phyloP scores from a whole-genome alignment of 306 rosid species.

The Astragalus membranaceus region DNA sequence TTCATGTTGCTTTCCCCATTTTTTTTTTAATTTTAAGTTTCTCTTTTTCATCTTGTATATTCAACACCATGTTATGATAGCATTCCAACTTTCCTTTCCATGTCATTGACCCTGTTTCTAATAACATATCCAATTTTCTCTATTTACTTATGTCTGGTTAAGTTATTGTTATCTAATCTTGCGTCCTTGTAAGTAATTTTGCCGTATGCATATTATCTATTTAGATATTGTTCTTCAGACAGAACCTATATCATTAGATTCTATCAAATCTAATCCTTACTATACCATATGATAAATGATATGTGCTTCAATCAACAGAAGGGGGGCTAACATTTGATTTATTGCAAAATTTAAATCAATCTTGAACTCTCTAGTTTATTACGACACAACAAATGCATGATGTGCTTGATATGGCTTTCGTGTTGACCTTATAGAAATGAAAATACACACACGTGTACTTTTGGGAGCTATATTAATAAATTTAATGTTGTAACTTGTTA shows the following conservation, averaged over 20 bases:
- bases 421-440: background rate
- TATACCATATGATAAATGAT: background rate
- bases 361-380: background rate
- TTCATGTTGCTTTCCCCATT: background rate
- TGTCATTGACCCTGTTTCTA: conserved; percentile 5
- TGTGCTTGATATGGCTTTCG: background rate
- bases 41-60: background rate
- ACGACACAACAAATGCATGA: background rate
- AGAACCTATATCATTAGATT: background rate
- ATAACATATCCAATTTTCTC: background rate
- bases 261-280: background rate
- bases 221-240: background rate
- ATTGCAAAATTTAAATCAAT: background rate
- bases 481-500: too few species aligned
- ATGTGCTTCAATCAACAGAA: background rate
- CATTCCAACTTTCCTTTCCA: background rate
- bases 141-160: background rate
- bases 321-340: background rate
- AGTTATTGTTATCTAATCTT: background rate
- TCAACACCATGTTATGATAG: background rate
- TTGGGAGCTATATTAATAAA: too few species aligned
- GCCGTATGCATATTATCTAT: background rate
- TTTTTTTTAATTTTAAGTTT: background rate
- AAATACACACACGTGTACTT: too few species aligned
- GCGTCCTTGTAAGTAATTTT: background rate